Evolutionary conservation across 805 yeast species (phyloP).

Genomic region (Vanderwaltozyma verrucispora): DNA sequence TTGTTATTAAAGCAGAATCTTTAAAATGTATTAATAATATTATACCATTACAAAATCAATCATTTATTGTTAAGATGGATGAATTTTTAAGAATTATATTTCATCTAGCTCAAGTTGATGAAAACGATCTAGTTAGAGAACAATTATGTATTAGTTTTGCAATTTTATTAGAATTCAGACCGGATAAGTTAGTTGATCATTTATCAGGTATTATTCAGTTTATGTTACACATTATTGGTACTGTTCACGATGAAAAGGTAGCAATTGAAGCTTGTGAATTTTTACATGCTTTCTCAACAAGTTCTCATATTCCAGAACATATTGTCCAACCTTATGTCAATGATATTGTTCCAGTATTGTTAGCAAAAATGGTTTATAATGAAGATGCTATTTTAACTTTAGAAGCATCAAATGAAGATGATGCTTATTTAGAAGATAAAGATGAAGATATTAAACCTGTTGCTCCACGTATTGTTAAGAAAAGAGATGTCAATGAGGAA

Average conservation of each 20-base stretch:
- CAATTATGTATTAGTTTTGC: conserved; percentile 73
- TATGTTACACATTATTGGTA: conserved; percentile 66
- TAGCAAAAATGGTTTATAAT: conserved; percentile 78
- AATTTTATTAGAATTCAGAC: conserved; percentile 59
- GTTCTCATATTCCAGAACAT: conserved; percentile 41
- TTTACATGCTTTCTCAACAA: conserved; percentile 61
- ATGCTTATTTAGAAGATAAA: conserved; percentile 66
- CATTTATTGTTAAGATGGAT: conserved; percentile 55
- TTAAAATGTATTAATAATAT: conserved; percentile 70
- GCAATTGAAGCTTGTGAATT: conserved; percentile 93
- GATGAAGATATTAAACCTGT: conserved; percentile 84
- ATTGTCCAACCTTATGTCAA: conserved; percentile 48
- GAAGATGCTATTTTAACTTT: conserved; percentile 64
- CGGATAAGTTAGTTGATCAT: conserved; percentile 73
- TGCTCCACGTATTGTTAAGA: conserved; percentile 53
- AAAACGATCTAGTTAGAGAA: conserved; percentile 49
- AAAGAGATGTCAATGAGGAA: conserved; percentile 35
- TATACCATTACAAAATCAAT: conserved; percentile 57
- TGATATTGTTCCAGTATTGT: conserved; percentile 62
- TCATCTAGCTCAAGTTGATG: conserved; percentile 48
- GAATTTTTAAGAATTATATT: conserved; percentile 55
- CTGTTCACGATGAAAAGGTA: conserved; percentile 51
- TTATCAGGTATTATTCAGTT: conserved; percentile 78
- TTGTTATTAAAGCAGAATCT: conserved; percentile 49
- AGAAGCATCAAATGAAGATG: conserved; percentile 55